Conservation (phyloP, 768 basidiomycete genomes). For the Rubroboletus satanas region DNA sequence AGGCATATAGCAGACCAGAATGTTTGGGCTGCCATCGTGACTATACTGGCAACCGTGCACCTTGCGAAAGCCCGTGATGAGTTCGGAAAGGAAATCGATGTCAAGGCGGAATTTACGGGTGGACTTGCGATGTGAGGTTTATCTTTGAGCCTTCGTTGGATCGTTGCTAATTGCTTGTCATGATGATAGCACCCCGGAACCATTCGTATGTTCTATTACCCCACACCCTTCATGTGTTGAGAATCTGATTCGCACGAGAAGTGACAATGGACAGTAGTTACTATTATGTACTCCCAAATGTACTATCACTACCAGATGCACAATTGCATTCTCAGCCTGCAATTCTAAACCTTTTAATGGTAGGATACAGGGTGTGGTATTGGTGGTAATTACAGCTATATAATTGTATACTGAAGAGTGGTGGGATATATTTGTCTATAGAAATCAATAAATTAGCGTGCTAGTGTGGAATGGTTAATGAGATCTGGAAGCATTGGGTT, state of each 20-base stretch:
- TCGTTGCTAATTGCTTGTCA: background rate
- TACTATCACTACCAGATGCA: background rate
- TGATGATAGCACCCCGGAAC: slow-evolving; percentile 18
- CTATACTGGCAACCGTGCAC: slow-evolving; percentile 28
- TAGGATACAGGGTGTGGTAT: background rate
- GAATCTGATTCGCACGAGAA: slow-evolving; percentile 14
- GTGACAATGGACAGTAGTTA: background rate
- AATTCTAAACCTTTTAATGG: background rate
- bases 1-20: slow-evolving; percentile 30
- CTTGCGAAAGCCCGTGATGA: slow-evolving; percentile 27
- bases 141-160: background rate
- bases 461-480: background rate
- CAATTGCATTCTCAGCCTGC: background rate
- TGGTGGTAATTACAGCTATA: background rate
- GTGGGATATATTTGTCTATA: slow-evolving; percentile 1
- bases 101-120: slow-evolving; percentile 22
- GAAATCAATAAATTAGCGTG: background rate
- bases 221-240: slow-evolving; percentile 12
- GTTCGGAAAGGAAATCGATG: slow-evolving; percentile 30
- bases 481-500: background rate
- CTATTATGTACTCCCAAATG: background rate
- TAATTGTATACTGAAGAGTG: slow-evolving; percentile 2
- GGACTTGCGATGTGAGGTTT: slow-evolving; percentile 19
- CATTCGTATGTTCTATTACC: slow-evolving; percentile 23
- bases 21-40: slow-evolving; percentile 32